phyloP scores from a whole-genome alignment of 331 rosid genomes.

The Ulmus americana region DNA sequence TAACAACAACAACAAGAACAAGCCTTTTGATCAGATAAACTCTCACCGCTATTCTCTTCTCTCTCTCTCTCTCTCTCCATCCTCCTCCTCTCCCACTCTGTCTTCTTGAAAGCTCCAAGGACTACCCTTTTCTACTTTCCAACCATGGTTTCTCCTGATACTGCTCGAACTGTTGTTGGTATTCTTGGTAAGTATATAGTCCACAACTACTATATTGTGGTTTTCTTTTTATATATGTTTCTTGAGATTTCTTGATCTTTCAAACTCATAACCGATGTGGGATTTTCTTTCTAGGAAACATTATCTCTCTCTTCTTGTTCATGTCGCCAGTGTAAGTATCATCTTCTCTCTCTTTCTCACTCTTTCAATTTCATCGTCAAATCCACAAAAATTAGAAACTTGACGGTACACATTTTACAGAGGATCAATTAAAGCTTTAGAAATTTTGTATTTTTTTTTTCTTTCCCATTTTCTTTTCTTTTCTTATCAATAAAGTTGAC shows the following conservation, averaged over 20 bases:
- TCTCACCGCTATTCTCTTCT: constrained; percentile 4
- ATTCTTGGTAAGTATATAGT: constrained; percentile 40
- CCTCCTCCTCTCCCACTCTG: neutral
- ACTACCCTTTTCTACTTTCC: neutral
- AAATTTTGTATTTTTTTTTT: neutral
- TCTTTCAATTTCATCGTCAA: too few species aligned
- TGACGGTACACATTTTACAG: neutral
- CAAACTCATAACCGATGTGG: neutral
- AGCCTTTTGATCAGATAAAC: constrained; percentile 2
- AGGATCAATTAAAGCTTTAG: neutral
- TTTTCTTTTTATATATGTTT: neutral
- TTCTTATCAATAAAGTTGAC: neutral
- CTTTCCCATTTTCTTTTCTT: neutral
- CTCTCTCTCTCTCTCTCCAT: neutral
- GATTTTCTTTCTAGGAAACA: constrained; percentile 57
- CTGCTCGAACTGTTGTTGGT: constrained; percentile 60
- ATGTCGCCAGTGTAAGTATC: constrained; percentile 70
- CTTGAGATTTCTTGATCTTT: neutral
- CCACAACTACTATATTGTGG: neutral
- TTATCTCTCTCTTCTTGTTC: constrained; percentile 63
- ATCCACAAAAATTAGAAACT: neutral
- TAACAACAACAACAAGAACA: neutral
- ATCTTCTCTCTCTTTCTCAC: too few species aligned
- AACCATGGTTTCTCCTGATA: constrained; percentile 55
- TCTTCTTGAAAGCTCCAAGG: neutral